phyloP scores from a whole-genome alignment of 2,329 filamentous ascomycete species.

The Paracamarosporium sp. region DNA sequence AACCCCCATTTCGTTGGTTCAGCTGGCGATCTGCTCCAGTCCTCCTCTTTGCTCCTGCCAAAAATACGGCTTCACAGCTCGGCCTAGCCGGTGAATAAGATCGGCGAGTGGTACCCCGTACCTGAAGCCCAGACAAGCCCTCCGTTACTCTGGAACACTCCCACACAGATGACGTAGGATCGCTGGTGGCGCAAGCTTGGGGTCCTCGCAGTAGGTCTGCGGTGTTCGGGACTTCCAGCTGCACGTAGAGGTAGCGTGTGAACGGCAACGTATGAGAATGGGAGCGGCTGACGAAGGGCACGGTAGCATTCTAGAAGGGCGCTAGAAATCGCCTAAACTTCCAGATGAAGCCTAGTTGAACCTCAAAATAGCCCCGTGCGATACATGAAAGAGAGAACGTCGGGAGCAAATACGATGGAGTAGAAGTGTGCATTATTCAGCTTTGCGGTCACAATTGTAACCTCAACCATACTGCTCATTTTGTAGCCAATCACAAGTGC shows the following conservation, averaged over 20 bases:
- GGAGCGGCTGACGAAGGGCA: slow-evolving; percentile 15
- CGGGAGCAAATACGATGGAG: background rate
- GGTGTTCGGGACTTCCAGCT: background rate
- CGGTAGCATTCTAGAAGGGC: slow-evolving; percentile 25
- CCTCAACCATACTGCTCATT: slow-evolving; percentile 13
- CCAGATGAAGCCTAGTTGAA: background rate
- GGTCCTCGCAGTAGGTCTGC: background rate
- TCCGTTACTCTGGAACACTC: background rate
- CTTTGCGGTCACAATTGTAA: slow-evolving; percentile 12
- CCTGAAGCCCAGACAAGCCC: slow-evolving; percentile 4
- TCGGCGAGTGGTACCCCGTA: slow-evolving; percentile 8
- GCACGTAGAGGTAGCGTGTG: background rate
- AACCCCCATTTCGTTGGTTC: slow-evolving; percentile 29
- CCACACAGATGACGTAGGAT: slow-evolving; percentile 4
- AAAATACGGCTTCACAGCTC: slow-evolving; percentile 1
- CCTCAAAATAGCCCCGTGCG: background rate
- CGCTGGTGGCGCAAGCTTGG: background rate
- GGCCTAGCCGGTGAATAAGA: slow-evolving; percentile 2
- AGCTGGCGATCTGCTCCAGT: slow-evolving; percentile 4
- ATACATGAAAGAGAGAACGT: background rate
- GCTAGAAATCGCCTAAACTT: slow-evolving; percentile 15
- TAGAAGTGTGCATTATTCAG: slow-evolving; percentile 12
- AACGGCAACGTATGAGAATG: slow-evolving; percentile 12
- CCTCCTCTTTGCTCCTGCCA: slow-evolving; percentile 3
- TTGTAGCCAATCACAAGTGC: slow-evolving; percentile 4